phyloP scores from a whole-genome alignment of 2,329 filamentous ascomycete genomes.

The Venturia asperata region DNA sequence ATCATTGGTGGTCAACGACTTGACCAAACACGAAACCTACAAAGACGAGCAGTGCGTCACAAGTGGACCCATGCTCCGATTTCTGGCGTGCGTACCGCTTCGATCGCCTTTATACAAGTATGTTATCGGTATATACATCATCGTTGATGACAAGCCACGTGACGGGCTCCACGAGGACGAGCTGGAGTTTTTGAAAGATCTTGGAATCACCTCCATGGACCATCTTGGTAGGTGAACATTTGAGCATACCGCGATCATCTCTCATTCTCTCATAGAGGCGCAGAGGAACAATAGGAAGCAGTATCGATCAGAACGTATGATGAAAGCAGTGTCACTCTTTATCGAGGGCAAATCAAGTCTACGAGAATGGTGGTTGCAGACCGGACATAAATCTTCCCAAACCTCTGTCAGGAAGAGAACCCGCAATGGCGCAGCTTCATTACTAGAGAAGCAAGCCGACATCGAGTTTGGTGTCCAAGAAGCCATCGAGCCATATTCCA shows the following conservation, averaged over 20 bases:
- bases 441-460: slow-evolving; percentile 9
- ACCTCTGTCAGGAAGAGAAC: background rate
- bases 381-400: background rate
- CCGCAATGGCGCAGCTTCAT: background rate
- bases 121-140: slow-evolving; percentile 30
- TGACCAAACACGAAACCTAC: background rate
- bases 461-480: slow-evolving; percentile 14
- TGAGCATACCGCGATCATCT: background rate
- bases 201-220: slow-evolving; percentile 21
- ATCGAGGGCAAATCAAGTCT: slow-evolving; percentile 21
- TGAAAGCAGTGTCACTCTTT: slow-evolving; percentile 22
- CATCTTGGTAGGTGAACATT: slow-evolving; percentile 17
- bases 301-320: slow-evolving; percentile 21
- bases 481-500: background rate
- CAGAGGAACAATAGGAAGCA: slow-evolving; percentile 20
- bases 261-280: slow-evolving; percentile 17
- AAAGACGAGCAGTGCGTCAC: background rate
- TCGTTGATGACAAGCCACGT: slow-evolving; percentile 27
- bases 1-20: background rate
- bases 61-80: background rate
- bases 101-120: slow-evolving; percentile 9
- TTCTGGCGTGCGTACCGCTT: slow-evolving; percentile 3
- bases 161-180: slow-evolving; percentile 21
- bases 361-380: slow-evolving; percentile 15
- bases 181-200: slow-evolving; percentile 21